Percentiles rank a stretch among this genome's conserved stretches.
phyloP scores from a whole-genome alignment of 768 basidiomycete genomes.

The Lactarius indigo region DNA sequence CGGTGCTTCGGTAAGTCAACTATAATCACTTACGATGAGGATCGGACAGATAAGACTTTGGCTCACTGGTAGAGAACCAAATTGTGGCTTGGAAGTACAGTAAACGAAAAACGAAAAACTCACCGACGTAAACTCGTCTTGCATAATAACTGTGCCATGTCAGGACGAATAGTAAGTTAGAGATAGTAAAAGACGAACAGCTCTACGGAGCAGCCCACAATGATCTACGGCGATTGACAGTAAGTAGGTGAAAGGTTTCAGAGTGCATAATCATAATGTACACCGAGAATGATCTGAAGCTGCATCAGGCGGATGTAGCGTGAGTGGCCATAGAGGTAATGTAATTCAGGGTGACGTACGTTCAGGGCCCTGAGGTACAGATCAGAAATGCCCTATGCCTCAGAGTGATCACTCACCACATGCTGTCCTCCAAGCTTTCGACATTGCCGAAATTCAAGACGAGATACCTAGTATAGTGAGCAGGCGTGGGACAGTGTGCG shows the following conservation, averaged over 20 bases:
- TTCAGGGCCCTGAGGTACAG: conserved; percentile 23
- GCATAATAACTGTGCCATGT: conserved; percentile 2
- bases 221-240: not conserved
- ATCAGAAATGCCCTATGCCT: not conserved
- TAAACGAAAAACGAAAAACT: not conserved
- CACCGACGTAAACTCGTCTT: conserved; percentile 8
- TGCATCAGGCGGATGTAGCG: not conserved
- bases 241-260: not conserved
- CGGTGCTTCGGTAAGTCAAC: not conserved
- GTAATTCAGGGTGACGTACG: conserved; percentile 19
- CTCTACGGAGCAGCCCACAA: not conserved
- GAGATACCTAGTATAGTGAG: conserved; percentile 39
- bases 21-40: not conserved
- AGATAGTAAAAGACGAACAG: not conserved
- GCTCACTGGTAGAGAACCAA: conserved; percentile 4
- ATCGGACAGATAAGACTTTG: not conserved
- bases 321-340: conserved; percentile 26
- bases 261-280: not conserved
- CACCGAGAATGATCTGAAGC: not conserved
- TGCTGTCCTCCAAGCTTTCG: conserved; percentile 36
- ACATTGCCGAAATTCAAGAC: conserved; percentile 43
- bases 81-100: not conserved
- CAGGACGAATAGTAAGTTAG: not conserved
- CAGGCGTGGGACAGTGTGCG: not conserved
- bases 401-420: conserved; percentile 37